phyloP scores from a whole-genome alignment of 345 rosid species.

The Lagerstroemia speciosa region DNA sequence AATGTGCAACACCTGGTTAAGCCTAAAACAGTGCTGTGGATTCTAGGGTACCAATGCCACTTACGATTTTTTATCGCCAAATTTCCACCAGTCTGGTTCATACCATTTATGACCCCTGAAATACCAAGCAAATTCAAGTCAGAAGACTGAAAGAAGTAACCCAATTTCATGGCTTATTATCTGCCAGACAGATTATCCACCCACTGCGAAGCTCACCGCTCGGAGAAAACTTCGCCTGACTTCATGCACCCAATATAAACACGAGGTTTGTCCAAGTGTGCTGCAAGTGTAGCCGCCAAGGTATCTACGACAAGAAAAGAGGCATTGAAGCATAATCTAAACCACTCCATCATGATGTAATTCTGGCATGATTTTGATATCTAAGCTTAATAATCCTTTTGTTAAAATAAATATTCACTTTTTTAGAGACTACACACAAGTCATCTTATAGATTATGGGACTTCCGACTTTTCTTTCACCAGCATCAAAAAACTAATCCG shows the following conservation, averaged over 20 bases:
- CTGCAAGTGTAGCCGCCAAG: conserved; percentile 25
- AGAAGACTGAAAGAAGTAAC: conserved; percentile 2
- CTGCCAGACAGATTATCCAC: background rate
- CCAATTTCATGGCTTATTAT: background rate
- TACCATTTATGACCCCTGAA: conserved; percentile 22
- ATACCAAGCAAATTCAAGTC: conserved; percentile 4
- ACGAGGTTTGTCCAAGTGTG: conserved; percentile 38
- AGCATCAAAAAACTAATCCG: too few species aligned
- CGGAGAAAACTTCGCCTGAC: conserved; percentile 42
- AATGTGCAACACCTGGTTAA: background rate
- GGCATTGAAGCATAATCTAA: background rate
- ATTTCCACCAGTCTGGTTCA: conserved; percentile 92
- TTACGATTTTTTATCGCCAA: conserved; percentile 44
- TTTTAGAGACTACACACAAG: background rate
- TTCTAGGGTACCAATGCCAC: conserved; percentile 1
- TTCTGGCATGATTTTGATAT: background rate
- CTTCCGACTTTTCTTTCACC: too few species aligned
- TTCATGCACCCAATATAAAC: conserved; percentile 76
- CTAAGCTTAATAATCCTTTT: background rate
- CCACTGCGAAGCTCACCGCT: conserved; percentile 22
- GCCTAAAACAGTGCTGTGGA: background rate
- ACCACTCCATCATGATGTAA: too few species aligned
- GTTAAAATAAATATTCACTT: background rate
- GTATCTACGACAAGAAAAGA: conserved; percentile 14
- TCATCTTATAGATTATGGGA: background rate